Evolutionary conservation across 805 yeast genomes (phyloP), one percentile per base, ranked within the genome.

Genomic region (Tetrapisispora iriomotensis): DNA sequence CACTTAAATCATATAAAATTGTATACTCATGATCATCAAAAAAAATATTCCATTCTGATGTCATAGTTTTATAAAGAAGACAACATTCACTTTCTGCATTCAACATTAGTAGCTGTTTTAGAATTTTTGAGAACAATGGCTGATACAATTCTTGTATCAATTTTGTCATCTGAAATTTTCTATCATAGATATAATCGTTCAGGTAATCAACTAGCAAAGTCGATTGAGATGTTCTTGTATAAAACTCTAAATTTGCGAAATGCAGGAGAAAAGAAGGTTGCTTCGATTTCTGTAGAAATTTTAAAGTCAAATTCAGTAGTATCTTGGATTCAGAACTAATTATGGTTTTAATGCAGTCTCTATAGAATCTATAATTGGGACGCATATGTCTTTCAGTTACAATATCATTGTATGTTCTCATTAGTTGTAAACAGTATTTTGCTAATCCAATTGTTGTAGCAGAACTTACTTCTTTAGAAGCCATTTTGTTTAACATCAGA

Each of bases 181-280:
- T 19, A 13, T 21, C n/a, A 13, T 31, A 21, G 14, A 31, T 8
- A 13, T 21, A 6, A 17, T 7, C 12, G 14, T 34, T 28, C 20
- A 36, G 26, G 21, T 43, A 38, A 12, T 43, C 43, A 9, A 40
- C 18, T 8, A 52, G 36, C 38, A 49, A 47, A 6, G 46, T 21
- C 8, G 42, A 15, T 37, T 56, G 59, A 17, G 39, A 40, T 3
- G 59, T 51, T 25, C 51, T 51, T 6, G 35, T 39, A 42, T 46
- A 53, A 37, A 53, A 56, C 5, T 47, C 37, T 6, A 53, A 10
- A 20, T 39, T 38, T 21, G 51, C 42, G 23, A 45, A 38, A 18
- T 36, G 34, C 21, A 13, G 29, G 26, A 19, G 26, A 8, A 14
- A 43, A 13, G 22, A 32, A 6, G 23, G 9, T 7, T 12, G n/a